These are phyloP conservation scores for Phymatotrichopsis omnivora DNA, from an alignment of 2,329 filamentous ascomycete genomes.

Conservation along the genomic window DNA sequence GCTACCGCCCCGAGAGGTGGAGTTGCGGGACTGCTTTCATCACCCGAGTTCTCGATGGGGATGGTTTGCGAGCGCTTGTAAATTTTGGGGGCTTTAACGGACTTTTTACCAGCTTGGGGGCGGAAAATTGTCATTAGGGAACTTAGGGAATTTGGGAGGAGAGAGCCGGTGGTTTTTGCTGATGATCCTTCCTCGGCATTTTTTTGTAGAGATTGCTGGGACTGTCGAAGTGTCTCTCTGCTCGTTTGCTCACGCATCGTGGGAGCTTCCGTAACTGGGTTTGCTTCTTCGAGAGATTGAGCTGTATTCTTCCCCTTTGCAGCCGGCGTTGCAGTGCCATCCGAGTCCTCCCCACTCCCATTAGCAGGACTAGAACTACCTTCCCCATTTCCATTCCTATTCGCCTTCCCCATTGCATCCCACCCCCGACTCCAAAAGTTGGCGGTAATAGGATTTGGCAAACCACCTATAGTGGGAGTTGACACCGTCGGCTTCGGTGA, in stretches of 20 bases:
- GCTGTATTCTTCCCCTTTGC: no score
- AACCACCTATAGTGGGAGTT: constrained; percentile 1
- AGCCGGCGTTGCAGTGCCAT: no score
- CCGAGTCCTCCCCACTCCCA: neutral
- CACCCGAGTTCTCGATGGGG: constrained; percentile 3
- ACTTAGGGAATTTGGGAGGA: constrained; percentile 14
- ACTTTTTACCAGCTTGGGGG: constrained; percentile 9
- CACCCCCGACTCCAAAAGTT: neutral
- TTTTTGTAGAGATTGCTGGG: neutral
- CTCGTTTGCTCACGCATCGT: constrained; percentile 10
- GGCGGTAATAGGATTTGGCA: neutral
- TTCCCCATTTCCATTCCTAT: neutral
- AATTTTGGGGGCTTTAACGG: constrained; percentile 23
- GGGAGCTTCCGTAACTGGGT: constrained; percentile 14
- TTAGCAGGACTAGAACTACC: constrained; percentile 11
- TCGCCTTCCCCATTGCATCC: neutral
- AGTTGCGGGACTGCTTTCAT: neutral
- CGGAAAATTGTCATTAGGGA: constrained; percentile 25
- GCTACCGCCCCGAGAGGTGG: neutral
- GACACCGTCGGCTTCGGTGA: constrained; percentile 15
- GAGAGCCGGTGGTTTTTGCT: neutral
- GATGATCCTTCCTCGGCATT: neutral
- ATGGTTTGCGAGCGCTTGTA: constrained; percentile 26
- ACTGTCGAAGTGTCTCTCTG: constrained; percentile 3
- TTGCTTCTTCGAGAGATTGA: constrained; percentile 12